phyloP scores from a whole-genome alignment of 2,329 filamentous ascomycete genomes.

The Apiospora hydei region DNA sequence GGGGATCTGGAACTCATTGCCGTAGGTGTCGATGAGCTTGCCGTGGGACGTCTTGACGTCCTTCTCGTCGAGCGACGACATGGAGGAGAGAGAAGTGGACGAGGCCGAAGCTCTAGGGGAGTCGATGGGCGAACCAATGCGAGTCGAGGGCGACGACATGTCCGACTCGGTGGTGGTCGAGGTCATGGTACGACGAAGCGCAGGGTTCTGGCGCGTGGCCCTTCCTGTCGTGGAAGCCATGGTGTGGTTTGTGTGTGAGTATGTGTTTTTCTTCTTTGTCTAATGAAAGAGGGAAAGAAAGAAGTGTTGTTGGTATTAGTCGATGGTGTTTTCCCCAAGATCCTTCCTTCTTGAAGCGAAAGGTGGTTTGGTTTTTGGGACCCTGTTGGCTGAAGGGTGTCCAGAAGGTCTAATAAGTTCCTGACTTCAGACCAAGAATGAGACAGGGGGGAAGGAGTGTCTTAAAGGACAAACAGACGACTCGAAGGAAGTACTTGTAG shows the following conservation, averaged over 20 bases:
- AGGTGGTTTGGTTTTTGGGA: background rate
- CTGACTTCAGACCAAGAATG: slow-evolving; percentile 9
- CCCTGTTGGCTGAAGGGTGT: background rate
- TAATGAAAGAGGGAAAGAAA: background rate
- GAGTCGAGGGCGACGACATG: slow-evolving; percentile 60
- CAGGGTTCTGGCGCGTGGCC: slow-evolving; percentile 51
- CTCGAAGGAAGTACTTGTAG: background rate
- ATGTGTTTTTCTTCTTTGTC: background rate
- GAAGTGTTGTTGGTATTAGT: background rate
- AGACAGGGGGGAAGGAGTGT: background rate
- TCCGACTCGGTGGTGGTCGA: slow-evolving; percentile 50
- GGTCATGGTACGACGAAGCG: slow-evolving; percentile 57
- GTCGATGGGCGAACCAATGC: slow-evolving; percentile 64
- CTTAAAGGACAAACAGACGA: background rate
- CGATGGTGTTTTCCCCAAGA: background rate
- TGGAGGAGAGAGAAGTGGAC: slow-evolving; percentile 89
- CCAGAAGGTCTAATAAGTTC: slow-evolving; percentile 7
- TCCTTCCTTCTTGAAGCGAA: slow-evolving; percentile 2
- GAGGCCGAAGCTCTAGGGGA: slow-evolving; percentile 73
- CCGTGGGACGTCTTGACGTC: slow-evolving; percentile 54
- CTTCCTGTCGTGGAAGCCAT: slow-evolving; percentile 58
- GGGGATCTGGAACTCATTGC: slow-evolving; percentile 91
- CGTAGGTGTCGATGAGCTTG: slow-evolving; percentile 87
- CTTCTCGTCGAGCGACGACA: slow-evolving; percentile 71
- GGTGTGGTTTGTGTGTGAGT: background rate